Evolutionary conservation across 139 green algal genomes (phyloP).

Genomic region (Gonium pectorale): DNA sequence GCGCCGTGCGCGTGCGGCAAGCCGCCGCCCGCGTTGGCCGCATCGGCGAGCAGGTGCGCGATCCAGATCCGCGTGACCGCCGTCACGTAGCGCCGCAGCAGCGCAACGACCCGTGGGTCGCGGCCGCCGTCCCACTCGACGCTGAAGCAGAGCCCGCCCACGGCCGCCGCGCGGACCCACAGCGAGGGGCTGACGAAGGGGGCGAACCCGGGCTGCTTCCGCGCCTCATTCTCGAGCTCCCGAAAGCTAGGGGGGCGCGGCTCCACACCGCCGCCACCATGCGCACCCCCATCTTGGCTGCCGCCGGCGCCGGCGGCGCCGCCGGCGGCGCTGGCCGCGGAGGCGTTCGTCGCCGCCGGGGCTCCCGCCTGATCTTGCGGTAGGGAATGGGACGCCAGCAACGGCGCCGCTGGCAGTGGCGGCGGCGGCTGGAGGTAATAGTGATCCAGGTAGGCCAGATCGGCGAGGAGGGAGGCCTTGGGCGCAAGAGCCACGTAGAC

Average conservation of each 20-base stretch:
- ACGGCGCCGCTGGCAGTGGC: background rate
- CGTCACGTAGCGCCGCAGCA: background rate
- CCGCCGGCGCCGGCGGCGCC: background rate
- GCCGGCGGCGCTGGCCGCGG: background rate
- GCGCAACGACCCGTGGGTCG: background rate
- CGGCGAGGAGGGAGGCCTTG: background rate
- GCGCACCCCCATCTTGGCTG: no score
- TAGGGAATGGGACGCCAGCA: background rate
- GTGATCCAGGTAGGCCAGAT: background rate
- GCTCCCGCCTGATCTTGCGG: no score
- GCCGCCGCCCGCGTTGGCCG: background rate
- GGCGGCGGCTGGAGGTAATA: constrained; percentile 13
- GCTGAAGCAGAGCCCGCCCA: background rate
- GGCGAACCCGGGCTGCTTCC: background rate
- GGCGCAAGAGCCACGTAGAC: background rate
- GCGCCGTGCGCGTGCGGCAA: background rate
- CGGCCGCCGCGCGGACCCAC: background rate
- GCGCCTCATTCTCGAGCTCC: background rate
- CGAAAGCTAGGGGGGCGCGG: background rate
- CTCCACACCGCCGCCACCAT: no score
- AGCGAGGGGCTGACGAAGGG: constrained; percentile 21
- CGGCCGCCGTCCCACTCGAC: background rate
- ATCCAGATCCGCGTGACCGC: background rate
- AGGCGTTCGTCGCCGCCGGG: no score
- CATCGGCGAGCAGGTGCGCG: background rate